Conservation (phyloP, 1,284 basidiomycete species). For the Entoloma clypeatum region DNA sequence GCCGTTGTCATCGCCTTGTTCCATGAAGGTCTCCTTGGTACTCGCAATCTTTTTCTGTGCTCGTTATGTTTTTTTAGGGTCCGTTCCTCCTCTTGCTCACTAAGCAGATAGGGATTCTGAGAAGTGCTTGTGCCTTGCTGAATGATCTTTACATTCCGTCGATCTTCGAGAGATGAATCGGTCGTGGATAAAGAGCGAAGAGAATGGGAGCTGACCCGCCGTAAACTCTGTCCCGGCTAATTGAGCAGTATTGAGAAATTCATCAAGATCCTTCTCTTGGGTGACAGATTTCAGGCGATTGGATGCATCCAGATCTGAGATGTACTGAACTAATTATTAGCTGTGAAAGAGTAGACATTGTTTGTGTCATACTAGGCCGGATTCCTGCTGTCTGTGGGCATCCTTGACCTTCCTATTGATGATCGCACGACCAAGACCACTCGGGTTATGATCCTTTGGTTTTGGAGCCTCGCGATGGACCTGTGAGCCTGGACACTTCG, state of each 20-base stretch:
- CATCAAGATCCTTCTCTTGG: constrained; percentile 94
- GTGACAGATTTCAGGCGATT: constrained; percentile 88
- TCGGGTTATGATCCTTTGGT: constrained; percentile 56
- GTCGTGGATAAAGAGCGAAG: constrained; percentile 11
- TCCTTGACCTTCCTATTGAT: constrained; percentile 87
- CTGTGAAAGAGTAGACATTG: constrained; percentile 2
- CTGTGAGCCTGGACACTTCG: not conserved
- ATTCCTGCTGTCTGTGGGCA: constrained; percentile 66
- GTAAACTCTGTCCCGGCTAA: constrained; percentile 96
- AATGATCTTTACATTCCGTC: constrained; percentile 90
- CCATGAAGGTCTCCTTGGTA: constrained; percentile 87
- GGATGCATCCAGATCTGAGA: constrained; percentile 68
- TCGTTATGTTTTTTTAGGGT: constrained; percentile 70
- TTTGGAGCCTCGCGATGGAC: constrained; percentile 39
- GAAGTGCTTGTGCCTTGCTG: constrained; percentile 55
- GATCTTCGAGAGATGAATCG: constrained; percentile 49
- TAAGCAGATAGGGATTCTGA: constrained; percentile 88
- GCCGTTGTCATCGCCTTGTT: constrained; percentile 71
- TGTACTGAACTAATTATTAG: constrained; percentile 52
- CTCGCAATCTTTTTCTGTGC: constrained; percentile 70
- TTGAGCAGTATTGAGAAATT: constrained; percentile 94
- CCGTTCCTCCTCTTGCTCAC: constrained; percentile 78
- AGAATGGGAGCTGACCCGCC: constrained; percentile 60
- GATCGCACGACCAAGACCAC: constrained; percentile 86
- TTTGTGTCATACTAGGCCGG: constrained; percentile 61